These are phyloP conservation scores for Vinca minor DNA, from an alignment of 257 asterid genomes.

Conservation along the genomic window DNA sequence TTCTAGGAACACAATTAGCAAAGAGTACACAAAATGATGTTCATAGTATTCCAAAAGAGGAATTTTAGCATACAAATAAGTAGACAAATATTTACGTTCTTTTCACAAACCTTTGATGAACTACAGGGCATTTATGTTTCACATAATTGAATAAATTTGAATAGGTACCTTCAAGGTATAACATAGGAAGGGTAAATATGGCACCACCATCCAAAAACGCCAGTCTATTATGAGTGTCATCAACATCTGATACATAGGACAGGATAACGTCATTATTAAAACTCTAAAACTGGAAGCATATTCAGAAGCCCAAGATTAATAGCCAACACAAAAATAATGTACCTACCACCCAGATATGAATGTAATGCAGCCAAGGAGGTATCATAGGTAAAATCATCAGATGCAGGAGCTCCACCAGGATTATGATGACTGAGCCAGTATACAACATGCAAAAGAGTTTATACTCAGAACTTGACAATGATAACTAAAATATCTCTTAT, in stretches of 20 bases:
- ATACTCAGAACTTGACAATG: neutral
- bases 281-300: slow-evolving; percentile 9
- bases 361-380: slow-evolving; percentile 77
- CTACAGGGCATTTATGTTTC: neutral
- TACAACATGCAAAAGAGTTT: slow-evolving; percentile 10
- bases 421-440: slow-evolving; percentile 30
- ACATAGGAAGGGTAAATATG: slow-evolving; percentile 57
- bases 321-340: neutral
- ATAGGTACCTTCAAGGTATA: slow-evolving; percentile 66
- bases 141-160: neutral
- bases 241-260: slow-evolving; percentile 56
- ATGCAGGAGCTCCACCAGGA: slow-evolving; percentile 52
- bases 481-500: neutral
- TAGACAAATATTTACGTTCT: neutral
- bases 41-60: neutral
- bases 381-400: slow-evolving; percentile 60
- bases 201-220: slow-evolving; percentile 88
- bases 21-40: neutral
- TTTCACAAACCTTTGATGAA: neutral
- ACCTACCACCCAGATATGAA: slow-evolving; percentile 86
- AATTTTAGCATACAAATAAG: neutral
- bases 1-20: neutral
- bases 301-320: neutral
- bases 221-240: slow-evolving; percentile 69
- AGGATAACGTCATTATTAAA: slow-evolving; percentile 14